Evolutionary conservation across 306 rosid genomes (phyloP), one percentile per base, ranked within the genome.

Genomic region (Gynostemma pentaphyllum): DNA sequence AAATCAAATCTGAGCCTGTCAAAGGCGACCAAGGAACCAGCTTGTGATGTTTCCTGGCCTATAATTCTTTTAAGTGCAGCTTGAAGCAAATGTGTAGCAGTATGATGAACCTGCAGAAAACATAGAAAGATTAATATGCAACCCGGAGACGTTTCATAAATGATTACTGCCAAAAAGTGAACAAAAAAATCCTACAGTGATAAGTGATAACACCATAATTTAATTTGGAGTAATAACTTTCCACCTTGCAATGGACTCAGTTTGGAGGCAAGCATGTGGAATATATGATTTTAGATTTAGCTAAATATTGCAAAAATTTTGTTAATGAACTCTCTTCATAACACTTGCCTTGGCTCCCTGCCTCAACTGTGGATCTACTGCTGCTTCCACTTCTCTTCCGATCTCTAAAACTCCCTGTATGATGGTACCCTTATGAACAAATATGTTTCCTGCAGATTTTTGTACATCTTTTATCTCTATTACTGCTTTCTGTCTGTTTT

Each of bases 1-100:
- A 92, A 92, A 79, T 92, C 98, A 74, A 92, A 92, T 67, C 98
- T 84, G 62, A 92, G 83, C 57, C 98, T 90, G 55, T 92, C 96
- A 81, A 92, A 92, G 45, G 92, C 87, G 55, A 88, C 98, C 78
- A 88, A 72, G 30, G 96, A 92, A 81, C 98, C 98, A 73, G 98
- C 98, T 86, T 88, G 98, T 57, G 95, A 88, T 54, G 94, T 92
- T 73, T 92, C 98, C 64, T 80, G 94, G 56, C 95, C 96, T 26
- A 92, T 75, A 73, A 86, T 81, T 45, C 62, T 78, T 70, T 84
- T 86, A 49, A 92, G 95, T 18, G 98, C 98, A 71, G 98, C 75
- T 79, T 92, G 98, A 73, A 92, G 81, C 75, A 92, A 81, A 84
- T 92, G 96, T 59, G 98, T 92, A 54, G 98, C 88, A 57, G 98